Conservation (phyloP, 2,329 filamentous ascomycete genomes). For the Diaporthe australafricana region DNA sequence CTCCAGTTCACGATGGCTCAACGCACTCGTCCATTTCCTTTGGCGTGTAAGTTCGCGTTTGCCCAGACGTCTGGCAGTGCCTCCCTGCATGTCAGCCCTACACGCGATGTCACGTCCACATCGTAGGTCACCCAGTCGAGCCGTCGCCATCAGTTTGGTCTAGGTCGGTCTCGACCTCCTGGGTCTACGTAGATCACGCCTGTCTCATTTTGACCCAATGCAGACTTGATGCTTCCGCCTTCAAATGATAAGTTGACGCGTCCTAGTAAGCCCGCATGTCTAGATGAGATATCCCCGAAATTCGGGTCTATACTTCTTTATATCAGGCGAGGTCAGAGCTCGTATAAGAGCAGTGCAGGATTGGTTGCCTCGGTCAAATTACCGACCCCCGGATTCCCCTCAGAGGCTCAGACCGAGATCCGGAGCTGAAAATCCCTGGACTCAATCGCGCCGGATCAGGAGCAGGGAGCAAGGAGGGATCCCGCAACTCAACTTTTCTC, state of each 20-base stretch:
- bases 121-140: not conserved
- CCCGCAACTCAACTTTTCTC: too few species aligned
- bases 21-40: not conserved
- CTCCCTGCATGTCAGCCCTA: conserved; percentile 13
- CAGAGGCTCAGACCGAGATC: not conserved
- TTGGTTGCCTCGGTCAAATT: not conserved
- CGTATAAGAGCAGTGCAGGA: too few species aligned
- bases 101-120: conserved; percentile 9
- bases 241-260: not conserved
- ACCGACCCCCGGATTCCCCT: not conserved
- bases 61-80: not conserved
- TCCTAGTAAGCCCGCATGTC: not conserved
- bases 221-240: too few species aligned
- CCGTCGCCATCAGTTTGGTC: not conserved
- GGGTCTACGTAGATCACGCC: not conserved
- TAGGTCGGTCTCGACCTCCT: not conserved
- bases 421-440: not conserved
- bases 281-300: too few species aligned
- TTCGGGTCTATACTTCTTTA: too few species aligned
- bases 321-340: too few species aligned
- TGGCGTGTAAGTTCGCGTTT: not conserved
- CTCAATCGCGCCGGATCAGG: not conserved
- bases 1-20: not conserved
- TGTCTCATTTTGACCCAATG: not conserved
- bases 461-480: too few species aligned